Percentiles rank a stretch among this genome's conserved stretches.
These are phyloP conservation scores for Prunus yedoensis DNA, from an alignment of 331 rosid species.

Conservation along the genomic window DNA sequence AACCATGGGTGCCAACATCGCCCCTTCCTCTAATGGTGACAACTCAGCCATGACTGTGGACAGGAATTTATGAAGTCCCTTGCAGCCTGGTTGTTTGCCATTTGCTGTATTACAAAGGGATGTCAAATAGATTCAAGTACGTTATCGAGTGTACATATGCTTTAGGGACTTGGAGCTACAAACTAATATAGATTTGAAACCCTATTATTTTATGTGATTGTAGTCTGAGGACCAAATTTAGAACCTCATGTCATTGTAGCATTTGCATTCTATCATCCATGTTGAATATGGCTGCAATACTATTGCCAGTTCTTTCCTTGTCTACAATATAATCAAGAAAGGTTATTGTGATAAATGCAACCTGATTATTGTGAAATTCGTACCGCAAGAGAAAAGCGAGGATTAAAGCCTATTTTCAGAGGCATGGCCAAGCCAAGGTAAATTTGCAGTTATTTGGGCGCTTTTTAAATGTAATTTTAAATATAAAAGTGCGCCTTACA, in stretches of 20 bases:
- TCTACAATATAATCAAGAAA: not conserved
- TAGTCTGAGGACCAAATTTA: not conserved
- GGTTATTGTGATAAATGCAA: not conserved
- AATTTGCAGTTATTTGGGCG: no score
- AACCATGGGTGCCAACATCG: slow-evolving; percentile 7
- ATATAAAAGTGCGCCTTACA: no score
- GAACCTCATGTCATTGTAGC: not conserved
- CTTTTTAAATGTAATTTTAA: no score
- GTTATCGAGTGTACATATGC: not conserved
- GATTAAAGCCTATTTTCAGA: no score
- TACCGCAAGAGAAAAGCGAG: no score
- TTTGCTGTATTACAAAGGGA: not conserved
- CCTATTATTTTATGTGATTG: not conserved
- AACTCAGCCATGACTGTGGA: slow-evolving; percentile 15
- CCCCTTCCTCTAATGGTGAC: slow-evolving; percentile 22
- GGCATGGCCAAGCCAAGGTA: no score
- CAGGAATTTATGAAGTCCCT: not conserved
- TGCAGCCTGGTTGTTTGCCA: not conserved
- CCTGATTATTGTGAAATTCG: no score
- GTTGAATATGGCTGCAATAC: not conserved
- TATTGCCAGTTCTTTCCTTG: not conserved
- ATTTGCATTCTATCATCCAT: not conserved
- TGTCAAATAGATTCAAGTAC: slow-evolving; percentile 15
- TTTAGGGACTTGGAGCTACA: not conserved
- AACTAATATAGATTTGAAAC: not conserved